phyloP scores from a whole-genome alignment of 163 green algal genomes.

The Scenedesmus sp. region DNA sequence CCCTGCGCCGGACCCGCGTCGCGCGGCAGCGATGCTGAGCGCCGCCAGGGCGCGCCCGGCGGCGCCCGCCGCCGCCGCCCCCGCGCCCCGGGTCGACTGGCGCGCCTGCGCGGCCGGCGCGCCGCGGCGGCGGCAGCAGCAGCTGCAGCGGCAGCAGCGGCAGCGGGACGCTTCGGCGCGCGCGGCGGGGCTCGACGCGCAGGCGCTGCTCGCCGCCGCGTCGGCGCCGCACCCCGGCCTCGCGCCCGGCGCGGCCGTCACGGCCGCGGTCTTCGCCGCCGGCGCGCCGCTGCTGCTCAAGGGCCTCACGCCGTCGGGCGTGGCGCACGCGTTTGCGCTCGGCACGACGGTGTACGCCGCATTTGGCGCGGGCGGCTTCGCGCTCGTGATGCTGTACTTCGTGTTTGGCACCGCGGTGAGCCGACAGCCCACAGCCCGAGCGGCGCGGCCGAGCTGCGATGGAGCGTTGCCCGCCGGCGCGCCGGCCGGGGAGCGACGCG shows the following conservation, averaged over 20 bases:
- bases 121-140: background rate
- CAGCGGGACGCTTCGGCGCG: too few relatives aligned
- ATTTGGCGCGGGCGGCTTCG: constrained; percentile 86
- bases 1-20: too few relatives aligned
- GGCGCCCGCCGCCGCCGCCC: too few relatives aligned
- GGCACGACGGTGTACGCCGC: constrained; percentile 80
- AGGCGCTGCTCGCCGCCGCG: background rate
- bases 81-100: too few relatives aligned
- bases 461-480: too few relatives aligned
- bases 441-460: too few relatives aligned
- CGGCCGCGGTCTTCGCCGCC: constrained; percentile 60
- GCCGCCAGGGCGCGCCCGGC: too few relatives aligned
- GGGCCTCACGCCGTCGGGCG: constrained; percentile 78
- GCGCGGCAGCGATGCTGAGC: too few relatives aligned
- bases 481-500: too few relatives aligned
- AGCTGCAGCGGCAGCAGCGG: too few relatives aligned
- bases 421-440: too few relatives aligned
- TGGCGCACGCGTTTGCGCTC: constrained; percentile 86
- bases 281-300: constrained; percentile 74
- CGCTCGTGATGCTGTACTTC: constrained; percentile 96
- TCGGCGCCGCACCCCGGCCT: constrained; percentile 57
- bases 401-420: constrained; percentile 89
- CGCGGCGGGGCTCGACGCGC: constrained; percentile 3
- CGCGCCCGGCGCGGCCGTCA: constrained; percentile 52
- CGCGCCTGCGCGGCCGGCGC: too few relatives aligned